Evolutionary conservation across 495 filamentous ascomycete species (phyloP), one percentile per base, ranked within the genome.

Genomic region (Bacidia rubella): DNA sequence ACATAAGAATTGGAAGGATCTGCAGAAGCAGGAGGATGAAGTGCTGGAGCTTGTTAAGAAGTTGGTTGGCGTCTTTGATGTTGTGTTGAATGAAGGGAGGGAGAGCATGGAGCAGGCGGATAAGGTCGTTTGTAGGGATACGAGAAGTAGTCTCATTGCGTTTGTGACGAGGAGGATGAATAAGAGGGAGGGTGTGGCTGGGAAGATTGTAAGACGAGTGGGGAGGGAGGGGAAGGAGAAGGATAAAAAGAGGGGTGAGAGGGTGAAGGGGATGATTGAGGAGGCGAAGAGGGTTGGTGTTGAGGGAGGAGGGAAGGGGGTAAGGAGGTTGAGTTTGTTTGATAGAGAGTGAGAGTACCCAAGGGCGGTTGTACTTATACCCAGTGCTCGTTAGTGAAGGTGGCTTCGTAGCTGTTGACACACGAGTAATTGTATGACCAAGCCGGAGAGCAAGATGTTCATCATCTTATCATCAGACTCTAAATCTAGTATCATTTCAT

Each of bases 21-120:
- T 32, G 42, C 43, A 51, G 15, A 19, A 51, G 17, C 42, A 23
- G 24, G 46, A 54, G 11, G 15, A 48, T 12, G 51, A 47, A 41
- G 35, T 54, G 11, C 7, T 56, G 43, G 50, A 25, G 23, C 38
- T 60, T 10, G 53, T 51, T 41, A 47, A 5, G 53, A 19, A 39
- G 44, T 19, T 55, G 22, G 50, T 60, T 1, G 24, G 49, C 25
- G 57, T 51, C 3, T 50, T 50, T 24, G 56, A 60, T 27, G 20
- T 49, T 19, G 56, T 53, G 52, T 42, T 59, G 2, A 24, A 49
- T 21, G 19, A 51, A 9, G 56, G 56, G 1, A 55, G 51, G 17
- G 58, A 60, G 42, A 32, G 41, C 26, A 38, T 55, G 22, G 27
- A 22, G 11, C 19, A 25, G 21, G 22, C 20, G 20, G 58, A 59